Base-by-base conservation (phyloP, 352 stramenopile species). In the Phytophthora vignae region DNA sequence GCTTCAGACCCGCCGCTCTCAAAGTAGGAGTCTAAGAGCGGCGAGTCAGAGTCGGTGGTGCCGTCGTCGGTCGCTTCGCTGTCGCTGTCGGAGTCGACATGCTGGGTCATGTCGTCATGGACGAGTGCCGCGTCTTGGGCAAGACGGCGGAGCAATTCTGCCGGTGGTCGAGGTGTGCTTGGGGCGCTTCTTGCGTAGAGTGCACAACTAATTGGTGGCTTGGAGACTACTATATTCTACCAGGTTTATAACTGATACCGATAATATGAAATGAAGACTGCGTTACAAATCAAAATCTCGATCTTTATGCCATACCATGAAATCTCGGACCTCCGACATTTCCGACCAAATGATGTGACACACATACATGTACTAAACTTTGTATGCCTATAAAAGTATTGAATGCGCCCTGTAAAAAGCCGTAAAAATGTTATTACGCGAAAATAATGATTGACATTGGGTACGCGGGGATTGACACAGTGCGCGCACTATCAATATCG, bases 1-100 rank as follows among this genome's bases (percentile, higher is more conserved):
- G 60, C 49, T 9, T 59, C 60, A 2, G 49, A 55, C 8, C 49
- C 49, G 52, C 60, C 49, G 10, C 48, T 66, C 60, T 66, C 48
- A 22, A 59, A 54, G 48, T 66, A 46, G 36, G 1, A 6, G 44
- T 67, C 49, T 27, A 55, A 60, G 12, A 60, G 36, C 36, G 48
- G 48, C 14, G 60, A 59, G 19, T 67, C 49, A 4, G 21, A 44
- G 14, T 55, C 49, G 38, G 14, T 49, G 8, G 48, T 31, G 12
- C 15, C 25, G 38, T 59, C 15, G 17, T 67, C n/a, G 15, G 15
- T 31, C 7, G 25, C 59, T 7, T 66, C 48, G 15, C 21, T 17
- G 22, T 42, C 25, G 50, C 22, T 21, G n/a, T 22, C 55, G 5
- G n/a, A 33, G n/a, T 36, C 33, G 19, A 3, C 55, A 11, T 60